These are phyloP conservation scores for Populus tremula DNA, from an alignment of 345 rosid species.

Conservation along the genomic window DNA sequence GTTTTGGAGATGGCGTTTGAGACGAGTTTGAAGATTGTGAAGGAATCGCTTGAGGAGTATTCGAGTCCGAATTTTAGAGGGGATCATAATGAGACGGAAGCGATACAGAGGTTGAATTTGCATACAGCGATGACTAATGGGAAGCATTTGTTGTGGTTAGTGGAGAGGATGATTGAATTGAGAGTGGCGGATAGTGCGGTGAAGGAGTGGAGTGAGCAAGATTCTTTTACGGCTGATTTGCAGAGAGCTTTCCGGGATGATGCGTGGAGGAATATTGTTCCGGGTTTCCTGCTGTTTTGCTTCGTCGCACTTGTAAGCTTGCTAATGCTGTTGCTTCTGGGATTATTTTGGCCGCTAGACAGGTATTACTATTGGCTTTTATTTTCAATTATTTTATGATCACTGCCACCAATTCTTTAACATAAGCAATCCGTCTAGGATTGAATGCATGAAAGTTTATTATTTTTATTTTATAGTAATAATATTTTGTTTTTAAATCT, in stretches of 20 bases:
- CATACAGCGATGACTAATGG: constrained; percentile 61
- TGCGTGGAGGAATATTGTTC: constrained; percentile 64
- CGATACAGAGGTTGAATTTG: constrained; percentile 60
- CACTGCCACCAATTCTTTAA: no score
- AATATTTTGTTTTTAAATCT: no score
- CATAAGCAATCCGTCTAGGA: no score
- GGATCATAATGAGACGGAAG: constrained; percentile 70
- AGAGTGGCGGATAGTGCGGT: constrained; percentile 61
- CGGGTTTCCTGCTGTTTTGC: constrained; percentile 51
- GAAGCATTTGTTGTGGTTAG: constrained; percentile 59
- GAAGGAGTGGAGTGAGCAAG: constrained; percentile 66
- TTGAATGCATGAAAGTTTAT: no score
- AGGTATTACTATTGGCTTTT: constrained; percentile 32
- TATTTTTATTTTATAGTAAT: no score
- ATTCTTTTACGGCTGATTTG: constrained; percentile 53
- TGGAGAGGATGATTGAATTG: constrained; percentile 80
- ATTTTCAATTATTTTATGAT: background rate
- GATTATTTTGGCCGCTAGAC: constrained; percentile 51
- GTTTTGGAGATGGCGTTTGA: constrained; percentile 57
- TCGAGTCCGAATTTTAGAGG: constrained; percentile 70
- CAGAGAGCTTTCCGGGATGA: constrained; percentile 61
- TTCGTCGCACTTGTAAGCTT: constrained; percentile 55
- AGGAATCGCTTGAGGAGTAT: constrained; percentile 64
- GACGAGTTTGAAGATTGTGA: constrained; percentile 52
- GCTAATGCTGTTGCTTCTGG: constrained; percentile 61